phyloP scores from a whole-genome alignment of 768 basidiomycete species.

The Pleurotus cornucopiae region DNA sequence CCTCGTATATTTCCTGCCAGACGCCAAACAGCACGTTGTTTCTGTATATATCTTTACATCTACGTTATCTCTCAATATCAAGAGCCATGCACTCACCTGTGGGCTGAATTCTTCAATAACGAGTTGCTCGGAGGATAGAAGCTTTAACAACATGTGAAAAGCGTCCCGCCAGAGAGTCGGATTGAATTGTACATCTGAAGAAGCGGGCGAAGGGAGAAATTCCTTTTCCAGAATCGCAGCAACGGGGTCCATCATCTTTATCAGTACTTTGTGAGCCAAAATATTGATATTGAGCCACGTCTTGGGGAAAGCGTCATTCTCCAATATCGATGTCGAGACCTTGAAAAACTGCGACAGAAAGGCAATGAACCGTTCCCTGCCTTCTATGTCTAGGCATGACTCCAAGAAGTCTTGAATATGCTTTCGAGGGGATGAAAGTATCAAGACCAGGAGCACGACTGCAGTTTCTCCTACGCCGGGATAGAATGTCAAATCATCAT shows the following conservation, averaged over 20 bases:
- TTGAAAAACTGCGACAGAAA: constrained; percentile 78
- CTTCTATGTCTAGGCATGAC: constrained; percentile 83
- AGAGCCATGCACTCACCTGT: constrained; percentile 49
- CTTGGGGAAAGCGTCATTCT: constrained; percentile 84
- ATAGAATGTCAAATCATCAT: constrained; percentile 56
- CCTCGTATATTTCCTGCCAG: constrained; percentile 95
- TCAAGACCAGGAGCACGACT: constrained; percentile 76
- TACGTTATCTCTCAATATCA: constrained; percentile 3
- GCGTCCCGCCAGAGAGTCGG: constrained; percentile 75
- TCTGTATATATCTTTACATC: constrained; percentile 38
- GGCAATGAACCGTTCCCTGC: constrained; percentile 68
- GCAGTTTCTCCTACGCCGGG: constrained; percentile 83
- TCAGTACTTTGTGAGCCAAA: constrained; percentile 79
- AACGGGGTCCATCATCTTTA: constrained; percentile 85
- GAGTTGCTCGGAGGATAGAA: constrained; percentile 86
- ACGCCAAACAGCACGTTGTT: constrained; percentile 93
- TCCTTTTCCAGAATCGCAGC: constrained; percentile 71
- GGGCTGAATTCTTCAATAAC: constrained; percentile 94
- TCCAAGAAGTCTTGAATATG: constrained; percentile 78
- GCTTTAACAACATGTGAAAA: constrained; percentile 76
- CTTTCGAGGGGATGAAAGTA: constrained; percentile 75
- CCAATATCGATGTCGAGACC: constrained; percentile 74
- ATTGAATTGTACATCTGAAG: constrained; percentile 67
- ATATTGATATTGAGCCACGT: constrained; percentile 92
- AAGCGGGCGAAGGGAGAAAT: constrained; percentile 65